Evolutionary conservation across 2,329 filamentous ascomycete species (phyloP).

Genomic region (Monilinia laxa): DNA sequence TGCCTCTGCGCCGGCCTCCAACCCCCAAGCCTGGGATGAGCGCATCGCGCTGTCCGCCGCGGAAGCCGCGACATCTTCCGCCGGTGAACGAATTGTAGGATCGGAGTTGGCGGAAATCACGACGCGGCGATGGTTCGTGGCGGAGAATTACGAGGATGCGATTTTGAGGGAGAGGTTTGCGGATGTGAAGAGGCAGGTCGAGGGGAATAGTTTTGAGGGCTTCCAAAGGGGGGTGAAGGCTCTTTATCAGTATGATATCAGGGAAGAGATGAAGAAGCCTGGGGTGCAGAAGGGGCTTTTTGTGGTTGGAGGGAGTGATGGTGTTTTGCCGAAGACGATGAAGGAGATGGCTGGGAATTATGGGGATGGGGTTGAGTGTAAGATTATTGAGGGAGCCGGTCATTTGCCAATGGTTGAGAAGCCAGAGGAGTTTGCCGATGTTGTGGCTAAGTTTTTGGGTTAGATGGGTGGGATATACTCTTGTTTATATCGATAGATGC

Average conservation of each 20-base stretch:
- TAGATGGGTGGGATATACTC: not conserved
- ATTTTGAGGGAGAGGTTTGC: constrained; percentile 49
- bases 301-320: constrained; percentile 72
- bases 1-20: constrained; percentile 66
- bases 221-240: constrained; percentile 68
- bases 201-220: constrained; percentile 65
- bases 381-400: constrained; percentile 66
- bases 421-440: constrained; percentile 64
- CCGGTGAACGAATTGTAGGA: constrained; percentile 55
- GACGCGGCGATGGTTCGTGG: constrained; percentile 72
- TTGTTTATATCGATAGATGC: not conserved
- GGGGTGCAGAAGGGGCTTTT: constrained; percentile 61
- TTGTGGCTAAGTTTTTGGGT: constrained; percentile 57
- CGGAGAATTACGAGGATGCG: constrained; percentile 55
- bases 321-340: constrained; percentile 76
- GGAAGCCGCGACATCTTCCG: constrained; percentile 43
- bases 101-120: constrained; percentile 67
- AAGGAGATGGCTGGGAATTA: constrained; percentile 64
- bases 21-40: constrained; percentile 77
- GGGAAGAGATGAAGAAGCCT: constrained; percentile 49
- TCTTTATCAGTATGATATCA: constrained; percentile 70
- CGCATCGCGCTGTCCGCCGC: constrained; percentile 67
- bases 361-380: constrained; percentile 59
- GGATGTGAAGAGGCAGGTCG: constrained; percentile 67
- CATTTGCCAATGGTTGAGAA: constrained; percentile 85